Percentiles rank a stretch among this genome's conserved stretches.
phyloP scores from a whole-genome alignment of 129 eudicot genomes.

The Cynara cardunculus region DNA sequence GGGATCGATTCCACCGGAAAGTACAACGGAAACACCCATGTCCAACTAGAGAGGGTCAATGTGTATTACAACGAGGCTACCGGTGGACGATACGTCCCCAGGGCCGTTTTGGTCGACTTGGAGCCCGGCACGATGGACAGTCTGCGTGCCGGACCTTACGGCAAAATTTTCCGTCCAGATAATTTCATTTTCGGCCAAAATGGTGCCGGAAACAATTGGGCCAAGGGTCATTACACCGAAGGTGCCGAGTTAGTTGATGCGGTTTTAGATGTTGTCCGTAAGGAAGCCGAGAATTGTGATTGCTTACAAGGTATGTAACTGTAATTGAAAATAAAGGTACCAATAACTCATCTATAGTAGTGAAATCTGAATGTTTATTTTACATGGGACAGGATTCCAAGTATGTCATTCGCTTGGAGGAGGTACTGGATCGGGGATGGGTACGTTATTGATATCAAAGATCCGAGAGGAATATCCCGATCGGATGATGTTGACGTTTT shows the following conservation, averaged over 20 bases:
- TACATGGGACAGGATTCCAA: conserved; percentile 53
- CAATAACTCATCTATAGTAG: too few species aligned
- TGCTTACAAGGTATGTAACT: conserved; percentile 66
- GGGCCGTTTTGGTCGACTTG: conserved; percentile 76
- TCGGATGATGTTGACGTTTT: conserved; percentile 84
- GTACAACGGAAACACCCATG: conserved; percentile 44
- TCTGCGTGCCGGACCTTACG: conserved; percentile 69
- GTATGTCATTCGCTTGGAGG: conserved; percentile 87
- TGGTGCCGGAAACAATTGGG: conserved; percentile 89
- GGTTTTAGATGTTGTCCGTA: conserved; percentile 83
- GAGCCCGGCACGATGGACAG: conserved; percentile 91
- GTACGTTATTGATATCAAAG: conserved; percentile 70
- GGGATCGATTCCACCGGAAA: conserved; percentile 65
- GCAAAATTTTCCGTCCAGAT: conserved; percentile 74
- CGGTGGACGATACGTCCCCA: conserved; percentile 73
- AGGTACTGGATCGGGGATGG: conserved; percentile 89
- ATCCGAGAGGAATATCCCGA: conserved; percentile 87
- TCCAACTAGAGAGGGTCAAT: conserved; percentile 73
- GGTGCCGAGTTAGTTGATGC: conserved; percentile 80
- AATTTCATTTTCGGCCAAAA: conserved; percentile 78
- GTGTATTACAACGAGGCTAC: conserved; percentile 83
- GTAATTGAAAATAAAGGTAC: neutral
- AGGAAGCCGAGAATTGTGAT: conserved; percentile 81
- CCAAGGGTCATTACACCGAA: conserved; percentile 82
- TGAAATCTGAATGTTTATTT: neutral